Percentiles rank a stretch among this genome's conserved stretches.
These are phyloP conservation scores for Chiua virens DNA, from an alignment of 768 basidiomycete genomes.

Conservation along the genomic window DNA sequence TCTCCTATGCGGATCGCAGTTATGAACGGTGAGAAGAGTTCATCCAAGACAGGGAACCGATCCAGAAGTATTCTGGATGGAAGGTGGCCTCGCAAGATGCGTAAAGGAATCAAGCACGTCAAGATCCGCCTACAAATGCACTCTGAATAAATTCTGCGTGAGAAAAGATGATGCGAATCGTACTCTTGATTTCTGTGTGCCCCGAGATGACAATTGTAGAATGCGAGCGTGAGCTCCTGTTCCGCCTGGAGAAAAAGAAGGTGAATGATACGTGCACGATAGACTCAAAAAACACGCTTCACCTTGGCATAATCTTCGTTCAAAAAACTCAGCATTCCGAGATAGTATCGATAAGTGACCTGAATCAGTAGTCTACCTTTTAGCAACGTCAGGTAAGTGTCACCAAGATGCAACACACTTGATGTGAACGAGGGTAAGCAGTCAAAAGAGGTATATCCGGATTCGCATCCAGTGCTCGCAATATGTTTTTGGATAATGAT, in stretches of 20 bases:
- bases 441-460: conserved; percentile 79
- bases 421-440: conserved; percentile 80
- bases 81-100: conserved; percentile 83
- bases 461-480: conserved; percentile 85
- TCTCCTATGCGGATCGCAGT: conserved; percentile 76
- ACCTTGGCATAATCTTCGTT: conserved; percentile 90
- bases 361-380: conserved; percentile 33
- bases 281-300: conserved; percentile 6
- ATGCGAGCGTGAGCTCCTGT: conserved; percentile 82
- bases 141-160: not conserved
- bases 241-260: conserved; percentile 56
- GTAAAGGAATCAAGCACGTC: conserved; percentile 86
- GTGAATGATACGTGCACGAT: not conserved
- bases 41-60: conserved; percentile 69
- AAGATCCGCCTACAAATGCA: conserved; percentile 69
- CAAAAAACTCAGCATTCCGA: conserved; percentile 92
- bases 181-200: conserved; percentile 83
- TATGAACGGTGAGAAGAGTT: conserved; percentile 81
- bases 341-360: conserved; percentile 93
- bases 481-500: conserved; percentile 87
- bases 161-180: conserved; percentile 21
- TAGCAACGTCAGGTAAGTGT: conserved; percentile 2
- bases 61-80: conserved; percentile 71
- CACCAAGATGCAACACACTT: conserved; percentile 46
- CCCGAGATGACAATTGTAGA: conserved; percentile 74